Percentiles rank a stretch among this genome's conserved stretches.
These are phyloP conservation scores for Cryptococcus neoformans DNA, from an alignment of 1,284 basidiomycete species.

Conservation along the genomic window DNA sequence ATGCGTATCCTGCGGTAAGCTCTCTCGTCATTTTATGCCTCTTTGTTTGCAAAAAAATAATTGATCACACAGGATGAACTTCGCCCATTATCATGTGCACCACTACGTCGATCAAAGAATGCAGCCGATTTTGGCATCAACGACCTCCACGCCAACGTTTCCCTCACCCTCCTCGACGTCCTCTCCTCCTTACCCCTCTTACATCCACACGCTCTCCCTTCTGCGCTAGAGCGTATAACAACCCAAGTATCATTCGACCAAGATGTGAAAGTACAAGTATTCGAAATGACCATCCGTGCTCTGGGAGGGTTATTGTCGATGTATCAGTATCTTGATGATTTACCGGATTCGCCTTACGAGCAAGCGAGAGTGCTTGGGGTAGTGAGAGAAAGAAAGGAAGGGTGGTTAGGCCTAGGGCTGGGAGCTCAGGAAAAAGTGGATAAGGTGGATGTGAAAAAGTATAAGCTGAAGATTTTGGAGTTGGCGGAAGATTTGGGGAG, in stretches of 20 bases:
- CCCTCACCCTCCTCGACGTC: slow-evolving; percentile 44
- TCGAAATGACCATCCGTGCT: slow-evolving; percentile 74
- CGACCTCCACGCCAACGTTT: slow-evolving; percentile 67
- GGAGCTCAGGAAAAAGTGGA: neutral
- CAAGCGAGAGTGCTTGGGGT: slow-evolving; percentile 25
- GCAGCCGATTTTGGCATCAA: slow-evolving; percentile 52
- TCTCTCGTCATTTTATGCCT: neutral
- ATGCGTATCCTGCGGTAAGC: slow-evolving; percentile 28
- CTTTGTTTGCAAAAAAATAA: neutral
- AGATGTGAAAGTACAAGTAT: slow-evolving; percentile 58
- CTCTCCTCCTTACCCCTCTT: slow-evolving; percentile 41
- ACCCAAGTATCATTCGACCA: slow-evolving; percentile 39
- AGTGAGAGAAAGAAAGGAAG: neutral
- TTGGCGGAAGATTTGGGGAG: slow-evolving; percentile 81
- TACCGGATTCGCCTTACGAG: slow-evolving; percentile 44
- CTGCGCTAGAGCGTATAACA: slow-evolving; percentile 34
- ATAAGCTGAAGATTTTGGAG: slow-evolving; percentile 63
- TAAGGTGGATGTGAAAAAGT: slow-evolving; percentile 73
- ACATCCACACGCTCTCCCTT: slow-evolving; percentile 33
- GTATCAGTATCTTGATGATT: slow-evolving; percentile 62
- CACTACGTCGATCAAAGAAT: slow-evolving; percentile 33
- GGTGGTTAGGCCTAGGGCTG: slow-evolving; percentile 5
- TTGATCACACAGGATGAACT: slow-evolving; percentile 57
- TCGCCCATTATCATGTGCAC: slow-evolving; percentile 75
- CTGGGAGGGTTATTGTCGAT: slow-evolving; percentile 84